A percentile compares a stretch with the other conserved stretches of the same genome.
Evolutionary conservation across 208 protist genomes (phyloP).

Genomic region (Giardia muris): DNA sequence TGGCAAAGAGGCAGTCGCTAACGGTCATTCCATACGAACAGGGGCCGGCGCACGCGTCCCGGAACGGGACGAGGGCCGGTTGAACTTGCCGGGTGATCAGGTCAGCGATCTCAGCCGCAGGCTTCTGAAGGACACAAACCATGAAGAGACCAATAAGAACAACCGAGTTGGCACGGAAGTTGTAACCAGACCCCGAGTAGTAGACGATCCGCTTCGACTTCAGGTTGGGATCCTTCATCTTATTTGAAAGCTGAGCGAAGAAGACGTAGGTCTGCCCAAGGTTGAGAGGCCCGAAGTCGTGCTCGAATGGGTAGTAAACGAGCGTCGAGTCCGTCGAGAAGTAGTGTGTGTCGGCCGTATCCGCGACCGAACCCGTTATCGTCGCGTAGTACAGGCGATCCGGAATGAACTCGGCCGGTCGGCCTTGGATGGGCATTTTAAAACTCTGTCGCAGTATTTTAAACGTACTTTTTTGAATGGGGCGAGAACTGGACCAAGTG

Average conservation of each 20-base stretch:
- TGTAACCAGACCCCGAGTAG: slow-evolving; percentile 2
- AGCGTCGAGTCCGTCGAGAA: slow-evolving; percentile 12
- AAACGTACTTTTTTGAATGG: too few species aligned
- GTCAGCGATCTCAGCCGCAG: slow-evolving; percentile 51
- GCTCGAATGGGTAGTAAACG: slow-evolving; percentile 21
- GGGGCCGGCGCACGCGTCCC: slow-evolving; percentile 65
- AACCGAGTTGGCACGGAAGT: slow-evolving; percentile 29
- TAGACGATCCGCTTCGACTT: slow-evolving; percentile 30
- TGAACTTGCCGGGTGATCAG: slow-evolving; percentile 51
- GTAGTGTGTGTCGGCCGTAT: slow-evolving; percentile 6
- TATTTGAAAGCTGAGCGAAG: background rate
- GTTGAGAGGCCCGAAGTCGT: slow-evolving; percentile 33
- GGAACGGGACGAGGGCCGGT: slow-evolving; percentile 64
- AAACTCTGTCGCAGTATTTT: background rate
- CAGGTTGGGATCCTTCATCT: slow-evolving; percentile 25
- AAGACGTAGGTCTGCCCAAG: slow-evolving; percentile 2
- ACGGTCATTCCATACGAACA: slow-evolving; percentile 53
- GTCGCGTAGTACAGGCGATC: slow-evolving; percentile 27
- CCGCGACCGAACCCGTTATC: background rate
- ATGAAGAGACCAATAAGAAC: slow-evolving; percentile 27
- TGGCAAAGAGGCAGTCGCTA: slow-evolving; percentile 55
- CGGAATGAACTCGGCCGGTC: slow-evolving; percentile 19
- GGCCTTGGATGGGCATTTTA: background rate
- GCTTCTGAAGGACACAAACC: slow-evolving; percentile 46
- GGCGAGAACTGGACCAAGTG: too few species aligned